Conservation (phyloP, 305 asterid species). For the Rubia peregrina region DNA sequence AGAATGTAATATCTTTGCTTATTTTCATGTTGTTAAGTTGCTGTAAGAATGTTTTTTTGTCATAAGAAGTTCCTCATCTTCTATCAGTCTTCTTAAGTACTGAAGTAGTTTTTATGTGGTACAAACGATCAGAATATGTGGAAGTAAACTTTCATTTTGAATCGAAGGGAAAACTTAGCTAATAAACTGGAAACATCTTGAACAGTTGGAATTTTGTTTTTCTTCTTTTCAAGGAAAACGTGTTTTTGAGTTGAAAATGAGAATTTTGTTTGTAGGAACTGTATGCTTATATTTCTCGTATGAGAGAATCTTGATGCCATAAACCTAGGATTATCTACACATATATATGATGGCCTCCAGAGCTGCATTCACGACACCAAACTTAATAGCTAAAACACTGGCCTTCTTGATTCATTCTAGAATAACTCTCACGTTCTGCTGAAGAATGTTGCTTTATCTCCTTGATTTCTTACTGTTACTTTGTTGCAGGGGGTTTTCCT, state of each 20-base stretch:
- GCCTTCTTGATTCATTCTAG: not conserved
- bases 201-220: not conserved
- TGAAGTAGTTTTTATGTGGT: not conserved
- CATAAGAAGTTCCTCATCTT: not conserved
- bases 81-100: not conserved
- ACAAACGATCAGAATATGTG: too few relatives aligned
- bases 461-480: slow-evolving; percentile 16
- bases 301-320: not conserved
- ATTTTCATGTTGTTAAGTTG: slow-evolving; percentile 14
- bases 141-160: too few relatives aligned
- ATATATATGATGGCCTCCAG: too few relatives aligned
- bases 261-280: not conserved
- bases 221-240: not conserved
- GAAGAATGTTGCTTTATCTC: slow-evolving; percentile 6
- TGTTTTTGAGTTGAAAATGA: too few relatives aligned
- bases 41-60: not conserved
- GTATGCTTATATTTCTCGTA: not conserved
- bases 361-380: not conserved
- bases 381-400: not conserved
- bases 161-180: not conserved
- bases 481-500: slow-evolving; percentile 59
- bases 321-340: too few relatives aligned
- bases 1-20: slow-evolving; percentile 43
- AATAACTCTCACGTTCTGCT: not conserved
- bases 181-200: not conserved